Percentiles rank a stretch among this genome's conserved stretches.
phyloP scores from a whole-genome alignment of 441 rosid genomes.

The Flueggea neowawraea region DNA sequence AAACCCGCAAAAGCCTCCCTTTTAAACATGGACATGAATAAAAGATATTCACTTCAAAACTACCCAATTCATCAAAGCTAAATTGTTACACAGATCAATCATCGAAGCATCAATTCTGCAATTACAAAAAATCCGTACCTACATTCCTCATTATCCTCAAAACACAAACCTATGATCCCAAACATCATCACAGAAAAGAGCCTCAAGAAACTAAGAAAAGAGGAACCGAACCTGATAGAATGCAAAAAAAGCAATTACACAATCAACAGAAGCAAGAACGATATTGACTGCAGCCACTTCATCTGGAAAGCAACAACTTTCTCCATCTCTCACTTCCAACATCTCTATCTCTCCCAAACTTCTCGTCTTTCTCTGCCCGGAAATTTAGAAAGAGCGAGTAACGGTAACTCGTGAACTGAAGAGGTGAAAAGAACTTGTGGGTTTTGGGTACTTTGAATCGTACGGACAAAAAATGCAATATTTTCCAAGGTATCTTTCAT shows the following conservation, averaged over 20 bases:
- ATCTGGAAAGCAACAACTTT: slow-evolving; percentile 35
- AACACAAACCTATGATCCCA: background rate
- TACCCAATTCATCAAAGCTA: too few relatives aligned
- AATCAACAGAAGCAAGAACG: slow-evolving; percentile 46
- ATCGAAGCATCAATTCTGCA: too few relatives aligned
- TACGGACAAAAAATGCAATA: slow-evolving; percentile 18
- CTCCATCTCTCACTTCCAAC: slow-evolving; percentile 27
- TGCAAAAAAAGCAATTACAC: slow-evolving; percentile 42
- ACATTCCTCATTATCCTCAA: background rate
- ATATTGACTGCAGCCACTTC: slow-evolving; percentile 35
- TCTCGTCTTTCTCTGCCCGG: background rate
- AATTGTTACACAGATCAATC: too few relatives aligned
- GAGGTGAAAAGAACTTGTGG: slow-evolving; percentile 11
- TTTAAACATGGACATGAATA: too few relatives aligned
- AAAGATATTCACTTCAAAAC: too few relatives aligned
- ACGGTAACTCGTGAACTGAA: slow-evolving; percentile 2
- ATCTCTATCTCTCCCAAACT: slow-evolving; percentile 15
- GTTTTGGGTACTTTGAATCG: slow-evolving; percentile 7
- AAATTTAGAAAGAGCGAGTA: slow-evolving; percentile 9
- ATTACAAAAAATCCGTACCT: background rate
- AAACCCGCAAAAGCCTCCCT: too few relatives aligned
- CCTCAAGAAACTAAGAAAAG: slow-evolving; percentile 1
- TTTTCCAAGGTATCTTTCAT: slow-evolving; percentile 31
- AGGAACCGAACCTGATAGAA: slow-evolving; percentile 45
- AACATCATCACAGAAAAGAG: background rate